Base-by-base conservation (phyloP, 768 basidiomycete genomes). In the Russula vinacea region DNA sequence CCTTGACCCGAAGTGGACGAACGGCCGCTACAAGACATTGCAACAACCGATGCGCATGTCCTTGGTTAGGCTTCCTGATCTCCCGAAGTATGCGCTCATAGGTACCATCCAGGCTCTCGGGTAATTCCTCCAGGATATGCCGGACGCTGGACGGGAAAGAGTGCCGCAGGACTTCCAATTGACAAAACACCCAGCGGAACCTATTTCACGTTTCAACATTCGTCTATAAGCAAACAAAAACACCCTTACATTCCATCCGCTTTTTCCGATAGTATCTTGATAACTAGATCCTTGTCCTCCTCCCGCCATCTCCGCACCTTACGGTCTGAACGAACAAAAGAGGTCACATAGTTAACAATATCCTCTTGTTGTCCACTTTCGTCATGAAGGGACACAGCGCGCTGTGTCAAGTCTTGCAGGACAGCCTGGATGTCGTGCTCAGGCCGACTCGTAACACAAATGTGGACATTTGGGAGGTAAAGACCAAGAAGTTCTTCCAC, bases 391-490 rank as follows among this genome's bases (percentile, higher is more conserved):
- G 53, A 54, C 4, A 54, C 53, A 2, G 17, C n/a, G 13, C n/a
- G 33, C 50, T 0, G 10, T 19, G 61, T 4, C 7, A 62, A 29
- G 5, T 54, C 19, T 33, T 50, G 7, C 13, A 62, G 55, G 19
- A 40, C 37, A 17, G 8, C 2, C 37, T 17, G 47, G 19, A 62
- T 49, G 47, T 62, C 61, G 16, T 32, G 35, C 44, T 62, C 54
- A 11, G 61, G 26, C 3, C 61, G 47, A 22, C 61, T 62, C 19
- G 61, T 56, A 0, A 50, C 54, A 24, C 61, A 62, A 6, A 62
- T 32, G 53, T 29, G 54, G 1, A 62, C 6, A 10, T 40, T 24
- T 1, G 24, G 45, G 17, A 40, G 35, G 13, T 17, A 24, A 32
- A 45, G 29, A 11, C 39, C 35, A 33, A 39, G 29, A 9, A 62